Evolutionary conservation across 257 asterid species (phyloP), one percentile per base, ranked within the genome.

Genomic region (Nemophila menziesii): DNA sequence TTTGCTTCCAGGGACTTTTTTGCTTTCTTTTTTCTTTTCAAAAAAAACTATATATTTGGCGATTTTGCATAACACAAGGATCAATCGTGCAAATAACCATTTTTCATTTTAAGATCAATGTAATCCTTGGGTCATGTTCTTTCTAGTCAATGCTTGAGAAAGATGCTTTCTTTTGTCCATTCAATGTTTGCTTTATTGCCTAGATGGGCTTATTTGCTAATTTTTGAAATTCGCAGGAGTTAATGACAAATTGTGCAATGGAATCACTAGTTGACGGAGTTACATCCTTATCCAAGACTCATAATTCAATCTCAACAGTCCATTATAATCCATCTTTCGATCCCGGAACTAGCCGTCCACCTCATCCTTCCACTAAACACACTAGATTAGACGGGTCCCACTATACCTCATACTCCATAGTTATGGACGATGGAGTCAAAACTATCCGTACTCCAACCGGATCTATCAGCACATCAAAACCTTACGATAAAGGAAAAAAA

Each of bases 201-300:
- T 63, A 39, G 39, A 56, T 57, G 34, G 41, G 33, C 60, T 50
- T 38, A 37, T 23, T n/a, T n/a, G n/a, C 51, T 64, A 33, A 26
- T 54, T 49, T 59, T 40, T 54, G 54, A 29, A 45, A 15, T n/a
- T 67, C 20, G 54, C 67, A 69, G 72, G 38, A n/a, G 56, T 33
- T 52, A 16, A 66, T 64, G 77, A 65, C 67, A 20, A 65, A 49
- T 56, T 61, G 49, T 39, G 17, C 74, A 8, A 68, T 78, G 70
- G 92, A 77, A 40, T 70, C 89, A 48, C 76, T 82, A 43, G 81
- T 58, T 9, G 81, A 76, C 46, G 92, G 75, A 44, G 60, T 78
- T 60, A 69, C 68, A 58, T 54, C 89, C 20, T 59, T 79, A 55
- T 67, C 76, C 16, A 62, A 68, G 65, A 67, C 55, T 42, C 68